phyloP scores from a whole-genome alignment of 73 alveolate species.

The Tetrahymena elliotti region DNA sequence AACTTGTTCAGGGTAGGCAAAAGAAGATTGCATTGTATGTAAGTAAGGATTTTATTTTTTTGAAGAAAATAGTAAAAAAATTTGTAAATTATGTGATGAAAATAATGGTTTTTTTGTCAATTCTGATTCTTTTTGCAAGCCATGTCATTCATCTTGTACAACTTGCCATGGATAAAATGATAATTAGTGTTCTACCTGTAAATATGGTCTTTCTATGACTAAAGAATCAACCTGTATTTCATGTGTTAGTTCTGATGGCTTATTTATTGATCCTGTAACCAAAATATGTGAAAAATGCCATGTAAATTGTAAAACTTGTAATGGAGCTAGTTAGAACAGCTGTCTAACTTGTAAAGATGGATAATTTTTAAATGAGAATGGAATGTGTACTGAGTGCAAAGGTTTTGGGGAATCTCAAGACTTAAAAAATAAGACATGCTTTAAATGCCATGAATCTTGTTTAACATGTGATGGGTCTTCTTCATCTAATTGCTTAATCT shows the following conservation, averaged over 20 bases:
- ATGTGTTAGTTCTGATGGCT: not conserved
- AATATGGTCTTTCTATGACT: not conserved
- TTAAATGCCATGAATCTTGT: not conserved
- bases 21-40: not conserved
- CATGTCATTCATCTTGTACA: not conserved
- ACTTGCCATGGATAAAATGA: not conserved
- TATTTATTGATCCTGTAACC: not conserved
- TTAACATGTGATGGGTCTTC: not conserved
- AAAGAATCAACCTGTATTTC: not conserved
- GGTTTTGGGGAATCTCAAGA: not conserved
- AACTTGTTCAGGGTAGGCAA: not conserved
- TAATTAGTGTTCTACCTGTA: not conserved
- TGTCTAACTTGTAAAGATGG: not conserved
- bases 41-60: not conserved
- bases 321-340: not conserved
- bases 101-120: not conserved
- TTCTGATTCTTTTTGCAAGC: not conserved
- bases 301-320: not conserved
- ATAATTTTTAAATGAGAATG: not conserved
- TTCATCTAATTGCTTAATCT: not conserved
- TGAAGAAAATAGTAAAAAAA: not conserved
- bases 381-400: not conserved
- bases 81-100: not conserved
- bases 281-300: not conserved
- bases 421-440: not conserved